phyloP scores from a whole-genome alignment of 2,329 filamentous ascomycete species.

The Stachybotrys chartarum region DNA sequence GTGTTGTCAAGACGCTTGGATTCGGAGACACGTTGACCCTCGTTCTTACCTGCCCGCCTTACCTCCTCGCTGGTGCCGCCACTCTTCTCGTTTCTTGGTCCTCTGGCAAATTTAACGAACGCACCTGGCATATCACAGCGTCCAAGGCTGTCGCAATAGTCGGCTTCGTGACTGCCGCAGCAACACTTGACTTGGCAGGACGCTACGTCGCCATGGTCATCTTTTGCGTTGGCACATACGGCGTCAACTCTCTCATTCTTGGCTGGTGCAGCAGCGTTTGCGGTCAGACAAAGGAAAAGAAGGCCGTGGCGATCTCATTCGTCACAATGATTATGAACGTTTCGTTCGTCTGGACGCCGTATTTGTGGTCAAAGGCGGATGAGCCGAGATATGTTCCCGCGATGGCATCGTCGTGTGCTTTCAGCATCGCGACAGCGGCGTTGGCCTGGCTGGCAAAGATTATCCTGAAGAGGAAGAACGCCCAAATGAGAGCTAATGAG shows the following conservation, averaged over 20 bases:
- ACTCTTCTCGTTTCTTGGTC: conserved; percentile 10
- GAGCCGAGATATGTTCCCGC: conserved; percentile 29
- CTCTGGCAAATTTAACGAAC: conserved; percentile 33
- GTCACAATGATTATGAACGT: conserved; percentile 3
- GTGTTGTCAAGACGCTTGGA: conserved; percentile 19
- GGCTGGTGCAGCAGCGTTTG: conserved; percentile 29
- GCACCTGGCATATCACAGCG: conserved; percentile 34
- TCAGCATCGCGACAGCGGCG: conserved; percentile 25
- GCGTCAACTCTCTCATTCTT: conserved; percentile 29
- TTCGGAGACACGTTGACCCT: conserved; percentile 20
- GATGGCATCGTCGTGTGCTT: conserved; percentile 23
- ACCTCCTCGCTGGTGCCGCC: conserved; percentile 26
- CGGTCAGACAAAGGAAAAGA: conserved; percentile 36
- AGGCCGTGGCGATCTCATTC: conserved; percentile 30
- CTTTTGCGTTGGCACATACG: conserved; percentile 21
- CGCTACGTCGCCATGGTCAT: conserved; percentile 23
- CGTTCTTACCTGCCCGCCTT: conserved; percentile 32
- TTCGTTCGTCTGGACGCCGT: conserved; percentile 30
- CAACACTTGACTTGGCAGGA: conserved; percentile 15
- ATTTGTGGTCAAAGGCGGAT: conserved; percentile 29
- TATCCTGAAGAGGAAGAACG: conserved; percentile 27
- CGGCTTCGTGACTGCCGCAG: conserved; percentile 25
- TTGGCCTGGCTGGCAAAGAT: conserved; percentile 29
- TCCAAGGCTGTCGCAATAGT: conserved; percentile 30
- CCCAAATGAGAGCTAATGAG: conserved; percentile 16